Percentiles rank a stretch among this genome's conserved stretches.
phyloP scores from a whole-genome alignment of 139 green algal genomes.

The Cymbomonas tetramitiformis region DNA sequence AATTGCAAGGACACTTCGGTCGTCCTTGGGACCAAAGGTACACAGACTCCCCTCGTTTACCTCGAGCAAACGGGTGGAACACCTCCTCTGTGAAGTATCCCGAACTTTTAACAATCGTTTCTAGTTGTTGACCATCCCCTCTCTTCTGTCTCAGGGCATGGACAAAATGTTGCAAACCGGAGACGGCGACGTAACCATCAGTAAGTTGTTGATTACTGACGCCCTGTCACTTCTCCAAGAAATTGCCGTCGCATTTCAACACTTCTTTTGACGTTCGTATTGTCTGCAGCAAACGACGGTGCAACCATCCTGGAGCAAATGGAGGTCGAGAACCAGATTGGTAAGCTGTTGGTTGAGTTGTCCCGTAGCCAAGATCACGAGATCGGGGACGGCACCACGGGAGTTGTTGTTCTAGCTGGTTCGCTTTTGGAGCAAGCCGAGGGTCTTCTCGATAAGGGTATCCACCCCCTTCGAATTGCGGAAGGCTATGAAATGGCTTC shows the following conservation, averaged over 20 bases:
- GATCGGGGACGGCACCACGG: constrained; percentile 86
- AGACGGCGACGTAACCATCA: constrained; percentile 95
- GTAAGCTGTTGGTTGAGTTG: constrained; percentile 93
- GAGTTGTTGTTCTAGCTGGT: constrained; percentile 68
- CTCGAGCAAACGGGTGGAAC: too few relatives aligned
- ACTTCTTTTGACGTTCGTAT: too few relatives aligned
- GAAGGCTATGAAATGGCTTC: constrained; percentile 96
- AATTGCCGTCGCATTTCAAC: too few relatives aligned
- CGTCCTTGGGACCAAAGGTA: constrained; percentile 34
- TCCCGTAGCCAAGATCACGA: constrained; percentile 72
- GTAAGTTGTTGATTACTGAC: too few relatives aligned
- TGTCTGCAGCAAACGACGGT: constrained; percentile 92
- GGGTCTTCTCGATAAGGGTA: constrained; percentile 84
- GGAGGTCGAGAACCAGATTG: constrained; percentile 98
- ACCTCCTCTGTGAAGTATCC: too few relatives aligned
- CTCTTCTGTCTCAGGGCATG: constrained; percentile 98
- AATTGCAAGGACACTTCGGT: constrained; percentile 49
- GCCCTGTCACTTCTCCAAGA: too few relatives aligned
- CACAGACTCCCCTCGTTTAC: too few relatives aligned
- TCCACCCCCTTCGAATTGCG: constrained; percentile 89
- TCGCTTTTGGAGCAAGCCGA: constrained; percentile 70
- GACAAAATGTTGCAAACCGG: constrained; percentile 96
- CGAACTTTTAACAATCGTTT: too few relatives aligned
- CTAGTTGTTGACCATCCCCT: too few relatives aligned
- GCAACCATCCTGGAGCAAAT: constrained; percentile 98